Evolutionary conservation across 352 stramenopile genomes (phyloP).

Genomic region (Pythium oligandrum): DNA sequence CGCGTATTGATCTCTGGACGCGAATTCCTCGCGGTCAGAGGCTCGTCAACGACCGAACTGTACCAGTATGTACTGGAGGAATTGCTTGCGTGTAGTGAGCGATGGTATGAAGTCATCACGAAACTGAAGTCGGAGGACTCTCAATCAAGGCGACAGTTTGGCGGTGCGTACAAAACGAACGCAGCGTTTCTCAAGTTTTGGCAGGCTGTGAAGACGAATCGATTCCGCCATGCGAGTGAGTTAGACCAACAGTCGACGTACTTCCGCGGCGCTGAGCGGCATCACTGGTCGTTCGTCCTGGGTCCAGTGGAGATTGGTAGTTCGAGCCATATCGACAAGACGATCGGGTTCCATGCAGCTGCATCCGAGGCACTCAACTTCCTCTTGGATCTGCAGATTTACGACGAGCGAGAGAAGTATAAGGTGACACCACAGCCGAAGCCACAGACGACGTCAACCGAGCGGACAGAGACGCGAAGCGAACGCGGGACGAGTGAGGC

Average conservation of each 20-base stretch:
- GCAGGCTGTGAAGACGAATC: constrained; percentile 38
- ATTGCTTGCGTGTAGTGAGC: constrained; percentile 31
- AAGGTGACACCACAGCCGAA: constrained; percentile 2
- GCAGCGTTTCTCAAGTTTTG: constrained; percentile 47
- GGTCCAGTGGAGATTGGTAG: constrained; percentile 69
- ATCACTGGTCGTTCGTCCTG: constrained; percentile 62
- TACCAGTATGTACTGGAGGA: constrained; percentile 44
- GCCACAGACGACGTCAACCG: neutral
- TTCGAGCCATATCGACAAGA: constrained; percentile 50
- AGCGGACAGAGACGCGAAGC: too few species aligned
- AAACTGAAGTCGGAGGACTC: constrained; percentile 27
- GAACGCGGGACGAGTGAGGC: neutral
- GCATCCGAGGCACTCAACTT: constrained; percentile 38
- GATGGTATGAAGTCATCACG: constrained; percentile 44
- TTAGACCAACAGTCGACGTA: constrained; percentile 43
- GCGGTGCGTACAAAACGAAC: constrained; percentile 19
- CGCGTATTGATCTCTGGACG: constrained; percentile 35
- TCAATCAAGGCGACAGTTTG: constrained; percentile 9
- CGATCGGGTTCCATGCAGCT: constrained; percentile 41
- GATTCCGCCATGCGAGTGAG: constrained; percentile 22
- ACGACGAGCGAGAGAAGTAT: constrained; percentile 7
- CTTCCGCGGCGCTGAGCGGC: constrained; percentile 34
- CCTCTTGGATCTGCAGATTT: constrained; percentile 21
- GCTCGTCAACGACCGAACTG: constrained; percentile 34
- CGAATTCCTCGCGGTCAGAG: constrained; percentile 44